A percentile compares a stretch with the other conserved stretches of the same genome.
phyloP scores from a whole-genome alignment of 805 yeast species.

The Barnettozyma vustinii region DNA sequence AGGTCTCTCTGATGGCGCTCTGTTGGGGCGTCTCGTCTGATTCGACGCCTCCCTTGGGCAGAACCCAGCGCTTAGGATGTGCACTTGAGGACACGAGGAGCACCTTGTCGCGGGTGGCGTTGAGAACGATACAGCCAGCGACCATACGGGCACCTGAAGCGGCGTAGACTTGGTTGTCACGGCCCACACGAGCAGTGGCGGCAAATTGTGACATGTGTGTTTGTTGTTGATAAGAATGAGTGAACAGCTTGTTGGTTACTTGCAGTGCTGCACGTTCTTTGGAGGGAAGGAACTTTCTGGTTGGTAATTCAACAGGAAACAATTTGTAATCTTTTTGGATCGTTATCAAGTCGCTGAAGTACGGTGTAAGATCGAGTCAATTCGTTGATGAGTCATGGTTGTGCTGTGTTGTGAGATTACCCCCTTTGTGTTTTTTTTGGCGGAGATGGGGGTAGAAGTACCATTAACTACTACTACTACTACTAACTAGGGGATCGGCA shows the following conservation, averaged over 20 bases:
- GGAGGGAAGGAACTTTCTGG: too few relatives aligned
- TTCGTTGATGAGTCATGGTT: too few relatives aligned
- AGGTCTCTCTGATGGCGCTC: conserved; percentile 79
- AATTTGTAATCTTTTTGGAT: too few relatives aligned
- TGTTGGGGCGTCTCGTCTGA: conserved; percentile 51
- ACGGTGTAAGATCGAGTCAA: too few relatives aligned
- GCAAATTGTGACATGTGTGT: background rate
- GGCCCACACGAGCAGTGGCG: conserved; percentile 1
- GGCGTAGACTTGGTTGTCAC: conserved; percentile 2
- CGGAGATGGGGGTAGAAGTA: too few relatives aligned
- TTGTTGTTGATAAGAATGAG: background rate
- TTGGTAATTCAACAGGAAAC: too few relatives aligned
- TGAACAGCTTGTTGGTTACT: background rate
- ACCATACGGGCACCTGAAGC: conserved; percentile 76
- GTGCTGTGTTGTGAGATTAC: too few relatives aligned
- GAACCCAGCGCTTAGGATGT: conserved; percentile 68
- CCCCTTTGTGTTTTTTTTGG: too few relatives aligned
- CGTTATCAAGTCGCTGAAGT: too few relatives aligned
- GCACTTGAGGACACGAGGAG: conserved; percentile 75
- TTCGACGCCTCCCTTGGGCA: conserved; percentile 97
- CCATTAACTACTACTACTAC: too few relatives aligned
- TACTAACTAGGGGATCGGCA: too few relatives aligned
- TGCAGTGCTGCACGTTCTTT: too few relatives aligned
- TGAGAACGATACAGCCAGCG: conserved; percentile 85
- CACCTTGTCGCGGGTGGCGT: conserved; percentile 50